Base-by-base conservation (phyloP, 805 yeast genomes). In the Saturnispora galanensis region DNA sequence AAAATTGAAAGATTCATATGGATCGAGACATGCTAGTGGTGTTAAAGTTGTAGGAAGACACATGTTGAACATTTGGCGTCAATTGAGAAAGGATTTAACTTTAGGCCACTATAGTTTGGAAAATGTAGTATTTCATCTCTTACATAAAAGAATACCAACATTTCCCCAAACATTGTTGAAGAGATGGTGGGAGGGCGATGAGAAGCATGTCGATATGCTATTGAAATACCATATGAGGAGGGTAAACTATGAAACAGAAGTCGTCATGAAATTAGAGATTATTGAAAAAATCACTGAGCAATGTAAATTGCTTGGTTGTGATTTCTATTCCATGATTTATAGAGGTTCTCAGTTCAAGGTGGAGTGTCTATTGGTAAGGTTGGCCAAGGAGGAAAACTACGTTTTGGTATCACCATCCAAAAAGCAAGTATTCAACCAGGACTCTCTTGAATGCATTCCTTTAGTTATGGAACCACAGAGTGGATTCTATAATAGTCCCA, bases 331-430 rank as follows among this genome's bases (percentile, higher is more conserved):
- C 3, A 86, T 88, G 8, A 77, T 84, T 48, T 83, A 85, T 42
- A 62, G 98, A 47, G 98, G 98, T 0, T 90, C 97, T 0, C 98
- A 93, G 57, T 93, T 71, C 58, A 89, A 86, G 57, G 96, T 93
- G 2, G 98, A 93, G 57, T 84, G 97, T 1, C 71, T 89, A 33
- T 63, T 93, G 51, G 63, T 77, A 3, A 64, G 98, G 44, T 62
- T 93, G 15, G 75, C 93, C 21, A 86, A 87, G 53, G 68, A 78
- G 2, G 95, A 88, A 56, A 83, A 83, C 56, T 77, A 71, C 42
- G 59, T 90, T 35, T 57, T 88, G 45, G 64, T 81, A 5, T 84
- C 96, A 0, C 96, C 98, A 0, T 77, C 85, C 28, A 81, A 83
- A 54, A 65, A 71, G 37, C 85, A 86, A 50, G 97, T 93, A 0